Conservation (phyloP, 2,329 filamentous ascomycete species). For the Beauveria sp. region DNA sequence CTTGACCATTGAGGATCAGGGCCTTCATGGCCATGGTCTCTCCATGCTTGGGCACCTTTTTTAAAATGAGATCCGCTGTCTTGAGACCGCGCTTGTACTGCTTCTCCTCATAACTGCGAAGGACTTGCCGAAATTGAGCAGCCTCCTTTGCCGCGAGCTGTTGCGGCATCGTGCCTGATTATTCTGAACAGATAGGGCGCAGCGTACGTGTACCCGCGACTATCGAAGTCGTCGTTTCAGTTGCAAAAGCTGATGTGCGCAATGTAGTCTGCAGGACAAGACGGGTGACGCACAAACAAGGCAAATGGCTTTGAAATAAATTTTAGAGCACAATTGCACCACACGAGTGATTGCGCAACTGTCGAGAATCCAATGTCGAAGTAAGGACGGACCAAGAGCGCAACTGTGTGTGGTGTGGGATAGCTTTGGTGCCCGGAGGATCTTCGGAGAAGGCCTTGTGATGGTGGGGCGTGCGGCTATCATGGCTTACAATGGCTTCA, state of each 20-base stretch:
- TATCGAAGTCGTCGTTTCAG: not conserved
- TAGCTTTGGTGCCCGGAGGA: constrained; percentile 10
- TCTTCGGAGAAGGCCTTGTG: constrained; percentile 6
- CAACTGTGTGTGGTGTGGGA: not conserved
- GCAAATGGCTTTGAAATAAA: not conserved
- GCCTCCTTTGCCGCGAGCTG: constrained; percentile 78
- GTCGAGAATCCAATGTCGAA: constrained; percentile 3
- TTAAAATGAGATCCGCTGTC: constrained; percentile 90
- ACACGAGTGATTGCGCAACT: not conserved
- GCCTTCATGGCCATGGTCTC: constrained; percentile 99
- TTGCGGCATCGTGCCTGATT: constrained; percentile 48
- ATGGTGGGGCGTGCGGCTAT: not conserved
- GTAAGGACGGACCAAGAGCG: constrained; percentile 7
- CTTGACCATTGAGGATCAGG: constrained; percentile 86
- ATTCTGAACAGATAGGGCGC: not conserved
- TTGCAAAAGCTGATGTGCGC: not conserved
- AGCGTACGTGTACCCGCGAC: constrained; percentile 7
- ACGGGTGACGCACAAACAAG: not conserved
- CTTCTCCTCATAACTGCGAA: constrained; percentile 95
- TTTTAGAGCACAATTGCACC: not conserved
- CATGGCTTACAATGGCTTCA: not conserved
- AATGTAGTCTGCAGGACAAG: not conserved
- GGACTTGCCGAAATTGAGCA: constrained; percentile 87
- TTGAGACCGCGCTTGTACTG: constrained; percentile 95
- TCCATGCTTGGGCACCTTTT: constrained; percentile 90